Base-by-base conservation (phyloP, 495 filamentous ascomycete species). In the Staphylotrichum longicolle region DNA sequence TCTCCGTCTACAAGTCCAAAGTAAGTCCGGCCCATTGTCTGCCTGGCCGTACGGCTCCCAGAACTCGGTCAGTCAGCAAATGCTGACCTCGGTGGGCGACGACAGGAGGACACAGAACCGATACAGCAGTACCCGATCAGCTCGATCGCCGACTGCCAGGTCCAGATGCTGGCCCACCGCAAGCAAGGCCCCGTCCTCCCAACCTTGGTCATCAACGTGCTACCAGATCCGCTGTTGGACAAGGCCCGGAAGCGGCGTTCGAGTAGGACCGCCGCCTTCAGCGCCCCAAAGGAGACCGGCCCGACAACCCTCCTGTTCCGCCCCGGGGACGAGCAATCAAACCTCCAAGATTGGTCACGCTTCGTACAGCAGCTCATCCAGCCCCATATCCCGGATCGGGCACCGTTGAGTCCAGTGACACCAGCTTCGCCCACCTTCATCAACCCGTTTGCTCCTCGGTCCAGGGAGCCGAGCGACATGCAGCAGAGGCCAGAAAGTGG, bases 1-100 rank as follows among this genome's bases (percentile, higher is more conserved):
- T 85, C 51, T 78, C 82, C 32, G 73, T 83, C 45, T 83, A 83
- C 71, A 85, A 85, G 66, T 70, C 73, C 63, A 82, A 80, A 72
- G 80, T 83, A 58, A 55, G 76, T 46, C 39, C 14, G 20, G 34
- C 14, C n/a, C 30, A 14, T 60, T 56, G 5, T 12, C 6, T 27
- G 20, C 20, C 20, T 27, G 20, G 20, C 20, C 20, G 20, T 27
- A 27, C 20, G 20, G 20, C 20, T 27, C 20, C 20, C 20, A 27
- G 20, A 27, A 27, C 20, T 27, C 20, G 20, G 20, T 27, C 20
- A 27, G 20, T 27, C 20, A 1, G 20, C 20, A 27, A 5, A 14
- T 40, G 52, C 59, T 47, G 57, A 70, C 57, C 68, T 48, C 7
- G 6, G 3, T 11, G 4, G 10, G 7, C 14, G 15, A 4, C 48